Conservation (phyloP, 305 asterid genomes). For the Rubia peregrina region DNA sequence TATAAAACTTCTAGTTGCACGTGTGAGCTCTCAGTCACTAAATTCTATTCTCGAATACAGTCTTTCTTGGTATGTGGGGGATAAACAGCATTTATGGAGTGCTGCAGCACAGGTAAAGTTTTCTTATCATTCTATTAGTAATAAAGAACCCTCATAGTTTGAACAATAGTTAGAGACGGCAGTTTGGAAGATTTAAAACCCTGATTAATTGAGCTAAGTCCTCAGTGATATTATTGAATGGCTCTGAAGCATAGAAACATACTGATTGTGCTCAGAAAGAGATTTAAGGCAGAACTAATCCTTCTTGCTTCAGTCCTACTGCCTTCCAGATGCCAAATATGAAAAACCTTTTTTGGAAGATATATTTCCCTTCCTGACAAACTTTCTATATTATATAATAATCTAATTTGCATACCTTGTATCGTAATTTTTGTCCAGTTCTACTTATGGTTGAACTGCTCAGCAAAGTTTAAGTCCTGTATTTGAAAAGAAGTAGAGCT, state of each 20-base stretch:
- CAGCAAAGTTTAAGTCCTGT: not conserved
- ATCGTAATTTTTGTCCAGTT: not conserved
- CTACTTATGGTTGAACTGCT: not conserved
- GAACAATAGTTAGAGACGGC: not conserved
- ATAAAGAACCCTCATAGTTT: too few species aligned
- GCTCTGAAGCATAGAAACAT: too few species aligned
- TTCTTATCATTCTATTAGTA: not conserved
- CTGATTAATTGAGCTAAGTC: not conserved
- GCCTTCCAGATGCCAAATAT: not conserved
- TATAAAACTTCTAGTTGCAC: slow-evolving; percentile 69
- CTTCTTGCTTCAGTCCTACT: not conserved
- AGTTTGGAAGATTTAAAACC: not conserved
- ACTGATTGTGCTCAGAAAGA: too few species aligned
- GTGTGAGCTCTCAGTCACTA: slow-evolving; percentile 43
- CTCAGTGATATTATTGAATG: not conserved
- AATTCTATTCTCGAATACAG: slow-evolving; percentile 54
- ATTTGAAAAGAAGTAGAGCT: not conserved
- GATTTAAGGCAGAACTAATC: not conserved
- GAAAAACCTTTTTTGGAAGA: not conserved
- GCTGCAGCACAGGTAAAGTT: slow-evolving; percentile 84
- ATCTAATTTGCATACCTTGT: not conserved
- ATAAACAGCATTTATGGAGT: slow-evolving; percentile 57
- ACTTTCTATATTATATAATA: too few species aligned
- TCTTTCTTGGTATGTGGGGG: slow-evolving; percentile 75
- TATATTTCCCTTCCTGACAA: too few species aligned